Evolutionary conservation across 495 filamentous ascomycete species (phyloP).

Genomic region (Xylaria flabelliformis): DNA sequence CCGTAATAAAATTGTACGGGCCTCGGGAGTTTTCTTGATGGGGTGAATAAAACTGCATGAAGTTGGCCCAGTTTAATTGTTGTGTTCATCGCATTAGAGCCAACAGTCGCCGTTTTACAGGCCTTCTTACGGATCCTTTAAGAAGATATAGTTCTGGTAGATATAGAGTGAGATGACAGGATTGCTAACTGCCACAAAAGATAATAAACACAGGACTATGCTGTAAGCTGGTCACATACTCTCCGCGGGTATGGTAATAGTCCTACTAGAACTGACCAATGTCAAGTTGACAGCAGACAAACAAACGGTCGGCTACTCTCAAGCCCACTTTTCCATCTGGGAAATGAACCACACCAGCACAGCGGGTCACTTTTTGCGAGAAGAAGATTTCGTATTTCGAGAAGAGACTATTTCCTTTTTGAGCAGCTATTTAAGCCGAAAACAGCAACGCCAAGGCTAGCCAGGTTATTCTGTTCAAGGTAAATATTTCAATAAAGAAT

Average conservation of each 20-base stretch:
- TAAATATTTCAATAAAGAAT: no score
- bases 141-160: neutral
- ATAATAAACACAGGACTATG: neutral
- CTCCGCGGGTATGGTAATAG: conserved; percentile 10
- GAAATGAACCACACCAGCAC: conserved; percentile 24
- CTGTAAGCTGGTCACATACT: neutral
- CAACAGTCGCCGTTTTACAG: neutral
- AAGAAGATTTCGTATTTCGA: no score
- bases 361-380: no score
- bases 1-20: neutral
- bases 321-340: conserved; percentile 4
- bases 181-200: neutral
- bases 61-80: neutral
- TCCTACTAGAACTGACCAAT: conserved; percentile 17
- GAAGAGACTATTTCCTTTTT: no score
- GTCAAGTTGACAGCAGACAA: neutral
- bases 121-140: conserved; percentile 5
- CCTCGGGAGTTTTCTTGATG: conserved; percentile 1
- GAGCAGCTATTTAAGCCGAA: no score
- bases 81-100: neutral
- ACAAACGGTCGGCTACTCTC: conserved; percentile 1
- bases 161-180: conserved; percentile 8
- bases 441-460: no score
- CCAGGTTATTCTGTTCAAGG: no score
- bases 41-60: conserved; percentile 4